phyloP scores from a whole-genome alignment of 495 filamentous ascomycete species.

The Trichoderma virens region DNA sequence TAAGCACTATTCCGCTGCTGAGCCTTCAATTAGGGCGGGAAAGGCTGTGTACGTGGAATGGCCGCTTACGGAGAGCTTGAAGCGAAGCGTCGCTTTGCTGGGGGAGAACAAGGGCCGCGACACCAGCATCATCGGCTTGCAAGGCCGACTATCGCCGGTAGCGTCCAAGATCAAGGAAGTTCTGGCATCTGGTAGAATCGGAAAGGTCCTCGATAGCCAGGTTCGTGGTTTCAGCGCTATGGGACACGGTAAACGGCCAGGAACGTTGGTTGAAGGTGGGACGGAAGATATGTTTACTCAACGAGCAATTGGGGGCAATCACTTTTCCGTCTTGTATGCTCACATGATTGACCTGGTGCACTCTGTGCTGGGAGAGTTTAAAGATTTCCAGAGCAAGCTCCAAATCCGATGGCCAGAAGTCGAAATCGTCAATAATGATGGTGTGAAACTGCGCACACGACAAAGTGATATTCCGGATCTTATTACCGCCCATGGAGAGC shows the following conservation, averaged over 20 bases:
- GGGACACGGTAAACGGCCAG: slow-evolving; percentile 23
- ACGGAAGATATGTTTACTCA: slow-evolving; percentile 23
- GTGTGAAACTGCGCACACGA: slow-evolving; percentile 20
- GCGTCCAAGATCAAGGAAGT: slow-evolving; percentile 38
- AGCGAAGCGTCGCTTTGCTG: slow-evolving; percentile 35
- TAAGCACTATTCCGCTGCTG: slow-evolving; percentile 34
- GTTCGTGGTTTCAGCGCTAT: slow-evolving; percentile 33
- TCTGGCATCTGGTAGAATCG: slow-evolving; percentile 41
- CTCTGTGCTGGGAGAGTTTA: slow-evolving; percentile 38
- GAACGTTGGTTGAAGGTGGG: slow-evolving; percentile 29
- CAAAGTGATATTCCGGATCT: slow-evolving; percentile 37
- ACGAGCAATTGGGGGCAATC: slow-evolving; percentile 40
- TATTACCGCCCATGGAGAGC: slow-evolving; percentile 37
- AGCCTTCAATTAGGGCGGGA: slow-evolving; percentile 43
- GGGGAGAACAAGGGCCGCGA: slow-evolving; percentile 25
- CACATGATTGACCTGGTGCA: slow-evolving; percentile 38
- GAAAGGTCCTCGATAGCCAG: slow-evolving; percentile 45
- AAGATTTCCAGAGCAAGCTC: slow-evolving; percentile 28
- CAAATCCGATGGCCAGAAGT: slow-evolving; percentile 38
- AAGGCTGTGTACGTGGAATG: slow-evolving; percentile 56
- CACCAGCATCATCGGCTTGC: slow-evolving; percentile 46
- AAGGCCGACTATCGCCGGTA: slow-evolving; percentile 38
- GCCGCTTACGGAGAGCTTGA: slow-evolving; percentile 36
- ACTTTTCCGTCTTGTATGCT: slow-evolving; percentile 43
- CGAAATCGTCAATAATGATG: slow-evolving; percentile 23